A percentile compares a stretch with the other conserved stretches of the same genome.
Evolutionary conservation across 176 grass and related monocot species (phyloP).

Genomic region (Rhynchospora breviuscula): DNA sequence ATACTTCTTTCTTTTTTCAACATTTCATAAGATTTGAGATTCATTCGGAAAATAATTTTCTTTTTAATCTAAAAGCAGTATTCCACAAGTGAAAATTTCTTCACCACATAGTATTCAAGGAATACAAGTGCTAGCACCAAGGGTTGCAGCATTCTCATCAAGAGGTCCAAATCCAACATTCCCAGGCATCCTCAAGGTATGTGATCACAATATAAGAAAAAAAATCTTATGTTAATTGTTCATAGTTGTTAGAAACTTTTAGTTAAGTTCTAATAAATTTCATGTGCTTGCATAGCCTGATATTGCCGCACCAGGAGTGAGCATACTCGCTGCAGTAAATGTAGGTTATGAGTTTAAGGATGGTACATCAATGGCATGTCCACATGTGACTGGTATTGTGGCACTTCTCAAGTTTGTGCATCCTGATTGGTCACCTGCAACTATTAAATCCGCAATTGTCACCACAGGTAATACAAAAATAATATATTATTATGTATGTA

Average conservation of each 20-base stretch:
- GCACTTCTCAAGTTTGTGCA: conserved; percentile 59
- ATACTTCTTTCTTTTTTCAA: background rate
- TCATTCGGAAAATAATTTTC: background rate
- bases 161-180: conserved; percentile 28
- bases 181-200: conserved; percentile 45
- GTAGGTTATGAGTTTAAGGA: background rate
- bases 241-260: too few species aligned
- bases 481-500: background rate
- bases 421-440: conserved; percentile 57
- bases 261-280: background rate
- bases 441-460: conserved; percentile 51
- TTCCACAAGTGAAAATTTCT: conserved; percentile 28
- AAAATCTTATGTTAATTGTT: background rate
- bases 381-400: conserved; percentile 47
- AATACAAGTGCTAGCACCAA: conserved; percentile 27
- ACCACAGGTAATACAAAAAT: conserved; percentile 36
- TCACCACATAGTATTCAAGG: conserved; percentile 19
- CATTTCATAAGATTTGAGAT: background rate
- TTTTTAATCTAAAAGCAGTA: background rate
- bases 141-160: conserved; percentile 39
- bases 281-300: conserved; percentile 38
- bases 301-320: conserved; percentile 51
- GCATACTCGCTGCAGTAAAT: conserved; percentile 43
- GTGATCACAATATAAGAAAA: background rate
- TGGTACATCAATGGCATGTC: conserved; percentile 52